These are phyloP conservation scores for Nakazawaea ernobii DNA, from an alignment of 805 yeast genomes.

Conservation along the genomic window DNA sequence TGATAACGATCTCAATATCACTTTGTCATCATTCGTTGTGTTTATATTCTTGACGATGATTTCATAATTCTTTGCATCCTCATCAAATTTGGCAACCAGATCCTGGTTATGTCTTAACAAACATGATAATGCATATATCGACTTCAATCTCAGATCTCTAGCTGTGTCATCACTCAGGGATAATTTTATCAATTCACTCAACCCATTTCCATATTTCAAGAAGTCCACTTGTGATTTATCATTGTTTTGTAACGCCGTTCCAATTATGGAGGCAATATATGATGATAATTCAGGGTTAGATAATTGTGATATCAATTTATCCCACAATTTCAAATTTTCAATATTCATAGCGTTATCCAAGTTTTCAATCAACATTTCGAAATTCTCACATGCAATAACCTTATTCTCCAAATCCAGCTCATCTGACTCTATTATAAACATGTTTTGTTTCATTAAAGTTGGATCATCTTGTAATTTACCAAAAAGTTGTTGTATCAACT, in stretches of 20 bases:
- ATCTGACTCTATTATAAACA: constrained; percentile 50
- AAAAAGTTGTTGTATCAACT: constrained; percentile 70
- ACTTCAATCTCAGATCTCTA: constrained; percentile 46
- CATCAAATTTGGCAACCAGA: constrained; percentile 51
- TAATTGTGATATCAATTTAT: constrained; percentile 46
- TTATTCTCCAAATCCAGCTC: constrained; percentile 60
- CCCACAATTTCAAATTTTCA: constrained; percentile 81
- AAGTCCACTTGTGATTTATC: constrained; percentile 67
- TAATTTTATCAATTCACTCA: constrained; percentile 34
- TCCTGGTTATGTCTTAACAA: constrained; percentile 61
- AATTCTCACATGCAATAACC: constrained; percentile 77
- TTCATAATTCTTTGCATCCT: constrained; percentile 30
- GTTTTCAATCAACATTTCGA: constrained; percentile 90
- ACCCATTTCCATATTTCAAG: constrained; percentile 41
- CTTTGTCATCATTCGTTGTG: constrained; percentile 26
- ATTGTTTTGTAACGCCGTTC: constrained; percentile 92
- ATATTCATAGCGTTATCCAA: constrained; percentile 92
- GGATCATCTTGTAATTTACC: constrained; percentile 77
- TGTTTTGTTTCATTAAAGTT: constrained; percentile 74
- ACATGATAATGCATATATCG: constrained; percentile 73
- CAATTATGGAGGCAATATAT: constrained; percentile 68
- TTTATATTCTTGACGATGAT: constrained; percentile 12
- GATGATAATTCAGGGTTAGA: constrained; percentile 38
- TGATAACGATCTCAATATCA: constrained; percentile 50
- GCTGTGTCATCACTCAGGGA: constrained; percentile 12